Evolutionary conservation across 192 early-diverging fungal species (phyloP).

Genomic region (Allomyces arbusculus): DNA sequence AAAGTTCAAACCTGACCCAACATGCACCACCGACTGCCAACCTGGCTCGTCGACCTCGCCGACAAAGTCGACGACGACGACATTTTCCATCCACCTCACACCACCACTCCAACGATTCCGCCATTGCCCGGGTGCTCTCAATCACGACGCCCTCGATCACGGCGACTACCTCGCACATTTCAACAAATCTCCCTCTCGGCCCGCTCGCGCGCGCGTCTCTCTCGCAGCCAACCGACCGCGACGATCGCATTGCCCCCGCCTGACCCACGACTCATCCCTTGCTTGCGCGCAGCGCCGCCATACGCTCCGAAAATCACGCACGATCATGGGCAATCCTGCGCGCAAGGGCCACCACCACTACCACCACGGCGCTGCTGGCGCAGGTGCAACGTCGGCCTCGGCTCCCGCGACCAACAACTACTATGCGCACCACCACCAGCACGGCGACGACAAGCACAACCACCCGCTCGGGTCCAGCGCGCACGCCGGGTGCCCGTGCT

Average conservation of each 20-base stretch:
- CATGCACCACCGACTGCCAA: neutral
- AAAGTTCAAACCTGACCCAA: neutral
- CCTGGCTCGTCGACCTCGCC: no score
- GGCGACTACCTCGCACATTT: no score
- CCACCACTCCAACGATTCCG: neutral
- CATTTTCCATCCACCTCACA: neutral
- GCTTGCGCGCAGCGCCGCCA: no score
- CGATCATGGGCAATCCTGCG: neutral
- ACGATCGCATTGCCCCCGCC: no score
- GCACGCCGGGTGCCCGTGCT: neutral
- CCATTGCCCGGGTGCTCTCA: no score
- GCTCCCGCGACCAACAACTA: neutral
- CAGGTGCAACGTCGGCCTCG: neutral
- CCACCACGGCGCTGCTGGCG: neutral
- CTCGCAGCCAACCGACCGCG: no score
- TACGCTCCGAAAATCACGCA: neutral
- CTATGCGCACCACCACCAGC: neutral
- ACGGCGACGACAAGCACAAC: neutral
- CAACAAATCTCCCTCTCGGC: no score
- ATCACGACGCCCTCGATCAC: no score
- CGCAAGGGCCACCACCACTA: neutral
- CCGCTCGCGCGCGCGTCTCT: no score
- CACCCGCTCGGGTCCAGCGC: neutral
- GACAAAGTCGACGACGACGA: neutral
- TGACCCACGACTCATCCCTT: no score